A percentile compares a stretch with the other conserved stretches of the same genome.
Conservation (phyloP, 2,329 filamentous ascomycete species). For the Neoscytalidium dimidiatum region DNA sequence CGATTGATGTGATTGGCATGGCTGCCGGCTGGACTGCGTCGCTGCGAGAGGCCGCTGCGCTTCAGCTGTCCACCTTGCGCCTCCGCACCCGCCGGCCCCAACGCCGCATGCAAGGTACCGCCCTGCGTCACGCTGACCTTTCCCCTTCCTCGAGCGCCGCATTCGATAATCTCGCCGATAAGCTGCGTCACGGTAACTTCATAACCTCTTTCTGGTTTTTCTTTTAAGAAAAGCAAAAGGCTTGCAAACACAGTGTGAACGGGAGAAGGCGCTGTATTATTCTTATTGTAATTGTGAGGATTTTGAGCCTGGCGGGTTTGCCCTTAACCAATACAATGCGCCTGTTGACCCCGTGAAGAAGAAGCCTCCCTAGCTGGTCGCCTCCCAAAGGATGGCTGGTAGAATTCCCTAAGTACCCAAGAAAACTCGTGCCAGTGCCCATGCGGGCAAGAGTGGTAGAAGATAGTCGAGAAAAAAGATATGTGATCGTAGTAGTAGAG, state of each 20-base stretch:
- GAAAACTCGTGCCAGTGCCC: conserved; percentile 15
- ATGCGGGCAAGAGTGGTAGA: conserved; percentile 6
- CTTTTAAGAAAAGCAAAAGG: too few relatives aligned
- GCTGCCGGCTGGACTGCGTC: not conserved
- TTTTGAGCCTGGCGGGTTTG: conserved; percentile 7
- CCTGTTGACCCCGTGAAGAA: conserved; percentile 7
- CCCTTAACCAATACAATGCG: conserved; percentile 12
- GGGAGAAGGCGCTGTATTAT: conserved; percentile 7
- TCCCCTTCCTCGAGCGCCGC: not conserved
- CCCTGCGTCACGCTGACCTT: not conserved
- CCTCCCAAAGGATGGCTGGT: conserved; percentile 6
- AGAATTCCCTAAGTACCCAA: conserved; percentile 13
- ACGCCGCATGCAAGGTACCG: conserved; percentile 13
- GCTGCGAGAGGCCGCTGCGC: not conserved
- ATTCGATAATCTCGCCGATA: not conserved
- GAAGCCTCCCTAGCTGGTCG: conserved; percentile 3
- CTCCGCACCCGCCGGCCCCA: not conserved
- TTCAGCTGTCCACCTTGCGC: conserved; percentile 4
- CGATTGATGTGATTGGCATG: conserved; percentile 5
- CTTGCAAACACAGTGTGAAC: not conserved
- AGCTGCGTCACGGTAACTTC: not conserved
- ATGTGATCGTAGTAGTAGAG: conserved; percentile 11
- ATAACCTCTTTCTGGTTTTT: not conserved
- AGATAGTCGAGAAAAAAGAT: not conserved
- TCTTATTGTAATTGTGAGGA: not conserved